Percentiles rank a stretch among this genome's conserved stretches.
Evolutionary conservation across 257 asterid genomes (phyloP).

Genomic region (Schizonepeta tenuifolia): DNA sequence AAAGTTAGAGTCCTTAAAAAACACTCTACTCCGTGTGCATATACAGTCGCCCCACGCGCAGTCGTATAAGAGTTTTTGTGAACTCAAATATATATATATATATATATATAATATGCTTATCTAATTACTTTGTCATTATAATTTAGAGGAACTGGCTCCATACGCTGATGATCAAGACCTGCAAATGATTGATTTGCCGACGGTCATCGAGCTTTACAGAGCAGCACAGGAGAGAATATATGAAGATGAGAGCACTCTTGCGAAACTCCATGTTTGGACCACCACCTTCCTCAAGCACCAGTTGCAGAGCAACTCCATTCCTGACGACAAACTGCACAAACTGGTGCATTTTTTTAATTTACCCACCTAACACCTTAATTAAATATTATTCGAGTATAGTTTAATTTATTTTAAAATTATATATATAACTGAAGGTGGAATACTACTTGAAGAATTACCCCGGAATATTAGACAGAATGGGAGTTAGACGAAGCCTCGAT

Average conservation of each 20-base stretch:
- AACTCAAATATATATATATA: too few species aligned
- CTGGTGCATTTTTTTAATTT: conserved; percentile 29
- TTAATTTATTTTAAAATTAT: too few species aligned
- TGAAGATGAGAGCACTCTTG: conserved; percentile 41
- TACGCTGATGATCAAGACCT: conserved; percentile 30
- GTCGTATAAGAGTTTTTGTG: too few species aligned
- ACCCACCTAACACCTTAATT: background rate
- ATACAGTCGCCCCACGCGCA: too few species aligned
- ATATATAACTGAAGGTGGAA: conserved; percentile 36
- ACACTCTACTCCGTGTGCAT: too few species aligned
- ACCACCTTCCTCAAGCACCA: conserved; percentile 40
- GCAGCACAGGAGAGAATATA: conserved; percentile 43
- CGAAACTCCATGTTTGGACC: conserved; percentile 45
- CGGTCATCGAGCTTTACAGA: conserved; percentile 50
- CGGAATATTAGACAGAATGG: conserved; percentile 33
- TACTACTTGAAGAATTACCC: conserved; percentile 40
- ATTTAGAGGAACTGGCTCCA: conserved; percentile 45
- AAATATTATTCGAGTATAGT: too few species aligned
- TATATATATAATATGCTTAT: too few species aligned
- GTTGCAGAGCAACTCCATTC: conserved; percentile 29
- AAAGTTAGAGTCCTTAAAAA: too few species aligned
- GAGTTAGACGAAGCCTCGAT: conserved; percentile 36
- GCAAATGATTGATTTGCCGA: conserved; percentile 10
- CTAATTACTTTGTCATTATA: too few species aligned
- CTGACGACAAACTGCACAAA: conserved; percentile 34